Evolutionary conservation across 495 filamentous ascomycete species (phyloP).

Genomic region (Achaetomiella virescens): DNA sequence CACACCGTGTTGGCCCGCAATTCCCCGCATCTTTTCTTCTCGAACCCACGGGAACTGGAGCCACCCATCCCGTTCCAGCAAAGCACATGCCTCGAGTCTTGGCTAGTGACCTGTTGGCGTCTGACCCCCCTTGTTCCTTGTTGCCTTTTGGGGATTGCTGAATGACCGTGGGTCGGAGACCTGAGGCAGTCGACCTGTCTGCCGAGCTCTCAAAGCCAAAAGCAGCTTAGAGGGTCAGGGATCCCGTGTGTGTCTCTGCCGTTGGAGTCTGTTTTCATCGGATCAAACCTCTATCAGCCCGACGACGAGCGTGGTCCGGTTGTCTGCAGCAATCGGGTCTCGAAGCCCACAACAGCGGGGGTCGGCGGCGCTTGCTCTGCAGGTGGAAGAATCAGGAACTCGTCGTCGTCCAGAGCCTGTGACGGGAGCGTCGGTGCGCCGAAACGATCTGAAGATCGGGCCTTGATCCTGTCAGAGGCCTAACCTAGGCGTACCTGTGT

Average conservation of each 20-base stretch:
- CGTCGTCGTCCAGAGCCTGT: no score
- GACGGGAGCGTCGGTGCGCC: no score
- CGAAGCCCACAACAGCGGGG: no score
- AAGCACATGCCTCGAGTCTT: background rate
- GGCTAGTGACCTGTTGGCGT: background rate
- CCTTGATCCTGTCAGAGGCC: no score
- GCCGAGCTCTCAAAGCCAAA: background rate
- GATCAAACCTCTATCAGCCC: no score
- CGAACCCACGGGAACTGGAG: background rate
- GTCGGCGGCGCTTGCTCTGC: no score
- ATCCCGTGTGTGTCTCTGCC: background rate
- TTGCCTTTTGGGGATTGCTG: background rate
- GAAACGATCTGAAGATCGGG: no score
- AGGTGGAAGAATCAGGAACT: no score
- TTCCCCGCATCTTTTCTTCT: slow-evolving; percentile 1
- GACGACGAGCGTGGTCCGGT: no score
- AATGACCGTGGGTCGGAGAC: background rate
- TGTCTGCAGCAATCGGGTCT: no score
- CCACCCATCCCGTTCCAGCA: background rate
- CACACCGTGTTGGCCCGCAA: background rate
- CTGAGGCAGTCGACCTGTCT: background rate
- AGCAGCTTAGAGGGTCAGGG: background rate
- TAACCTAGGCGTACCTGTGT: no score
- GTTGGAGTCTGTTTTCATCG: background rate
- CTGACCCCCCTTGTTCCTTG: background rate